Base-by-base conservation (phyloP, 2,329 filamentous ascomycete species). In the Aspergillus jensenii region DNA sequence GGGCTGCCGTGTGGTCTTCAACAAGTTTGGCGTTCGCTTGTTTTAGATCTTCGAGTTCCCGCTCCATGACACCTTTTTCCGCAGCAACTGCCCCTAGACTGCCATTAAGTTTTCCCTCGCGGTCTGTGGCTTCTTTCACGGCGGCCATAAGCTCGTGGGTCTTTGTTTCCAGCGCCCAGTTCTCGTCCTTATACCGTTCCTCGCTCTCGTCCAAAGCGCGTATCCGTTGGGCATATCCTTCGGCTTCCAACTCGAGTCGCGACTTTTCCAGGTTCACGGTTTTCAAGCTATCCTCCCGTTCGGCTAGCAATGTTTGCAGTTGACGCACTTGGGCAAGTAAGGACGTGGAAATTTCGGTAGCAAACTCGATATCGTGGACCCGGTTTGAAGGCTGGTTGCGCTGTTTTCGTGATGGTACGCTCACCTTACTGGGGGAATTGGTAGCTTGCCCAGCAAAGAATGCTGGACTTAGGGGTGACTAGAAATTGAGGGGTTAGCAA, bases 341-440 rank as follows among this genome's bases (percentile, higher is more conserved):
- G 2, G 92, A 96, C 6, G 91, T 96, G 70, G 92, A 97, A 68
- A 99, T 97, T 71, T 99, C 93, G 51, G 95, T 93, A n/a, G 93
- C 95, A 70, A 99, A 96, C 67, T 97, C 92, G 70, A 99, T 96
- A 70, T 99, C 95, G 72, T 98, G 92, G 12, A 96, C 88, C 52
- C 93, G 87, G 71, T 88, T 95, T 9, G 89, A 85, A 2, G 91
- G 90, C 71, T 97, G 93, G 67, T 98, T 98, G 56, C 95, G 86
- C 71, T 95, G 85, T 73, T 93, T 95, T 65, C 93, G 86, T 65
- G 90, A 93, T 1, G 92, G 92, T 8, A 95, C 90, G 67, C 84
- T 90, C 62, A 96, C 82, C 77, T 98, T 99, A 44, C 90, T 92
- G 2, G 93, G 93, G 23, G 93, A 97, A 58, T 86, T 88, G 8